Conservation (phyloP, 1,284 basidiomycete species). For the Pisolithus thermaeus region DNA sequence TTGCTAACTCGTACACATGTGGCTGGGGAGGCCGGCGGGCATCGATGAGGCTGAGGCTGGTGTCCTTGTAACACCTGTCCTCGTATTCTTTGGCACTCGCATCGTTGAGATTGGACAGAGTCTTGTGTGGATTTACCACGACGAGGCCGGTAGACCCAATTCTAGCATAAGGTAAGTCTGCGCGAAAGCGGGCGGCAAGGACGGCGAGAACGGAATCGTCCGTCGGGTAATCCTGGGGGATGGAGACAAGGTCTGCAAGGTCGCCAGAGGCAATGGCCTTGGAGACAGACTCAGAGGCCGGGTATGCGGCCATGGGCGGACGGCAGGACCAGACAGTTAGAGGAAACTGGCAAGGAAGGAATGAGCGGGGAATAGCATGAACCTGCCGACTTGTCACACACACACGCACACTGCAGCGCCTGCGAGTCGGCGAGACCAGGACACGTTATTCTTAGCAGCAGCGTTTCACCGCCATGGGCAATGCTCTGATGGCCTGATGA, state of each 20-base stretch:
- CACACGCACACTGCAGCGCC: background rate
- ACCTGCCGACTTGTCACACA: background rate
- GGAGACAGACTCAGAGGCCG: conserved; percentile 23
- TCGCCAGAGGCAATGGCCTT: conserved; percentile 53
- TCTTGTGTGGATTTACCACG: conserved; percentile 84
- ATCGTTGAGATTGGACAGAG: conserved; percentile 78
- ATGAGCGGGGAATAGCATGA: background rate
- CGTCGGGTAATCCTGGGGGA: conserved; percentile 58
- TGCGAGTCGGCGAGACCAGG: background rate
- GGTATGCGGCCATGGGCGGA: conserved; percentile 35
- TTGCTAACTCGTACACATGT: conserved; percentile 85
- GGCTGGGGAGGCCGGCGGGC: conserved; percentile 66
- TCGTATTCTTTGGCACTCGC: conserved; percentile 79
- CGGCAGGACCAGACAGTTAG: conserved; percentile 1
- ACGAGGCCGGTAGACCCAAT: conserved; percentile 70
- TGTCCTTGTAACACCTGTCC: conserved; percentile 73
- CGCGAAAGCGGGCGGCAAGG: conserved; percentile 79
- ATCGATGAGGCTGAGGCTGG: conserved; percentile 56
- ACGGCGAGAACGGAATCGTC: conserved; percentile 78
- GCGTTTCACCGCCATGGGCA: conserved; percentile 4
- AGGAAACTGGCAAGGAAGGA: conserved; percentile 1
- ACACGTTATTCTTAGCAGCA: conserved; percentile 14
- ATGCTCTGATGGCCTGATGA: background rate
- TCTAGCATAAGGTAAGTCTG: conserved; percentile 79
- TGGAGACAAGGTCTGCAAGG: conserved; percentile 65